Conservation (phyloP, 371 early-diverging fungal species). For the Nosema bombycis region DNA sequence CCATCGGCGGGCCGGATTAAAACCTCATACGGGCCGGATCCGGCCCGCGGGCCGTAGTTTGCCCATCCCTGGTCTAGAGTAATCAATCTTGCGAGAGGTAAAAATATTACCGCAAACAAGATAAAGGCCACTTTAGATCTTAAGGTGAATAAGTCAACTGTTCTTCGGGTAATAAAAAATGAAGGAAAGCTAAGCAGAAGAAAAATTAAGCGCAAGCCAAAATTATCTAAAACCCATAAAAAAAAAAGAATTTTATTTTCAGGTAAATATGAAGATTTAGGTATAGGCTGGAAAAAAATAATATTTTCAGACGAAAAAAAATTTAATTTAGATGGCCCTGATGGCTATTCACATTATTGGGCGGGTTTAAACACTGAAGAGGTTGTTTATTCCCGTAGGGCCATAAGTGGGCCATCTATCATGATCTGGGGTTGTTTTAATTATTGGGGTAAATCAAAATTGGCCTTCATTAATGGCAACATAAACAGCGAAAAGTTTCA, state of each 20-base stretch:
- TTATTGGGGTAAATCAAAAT: not conserved
- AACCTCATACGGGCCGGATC: too few relatives aligned
- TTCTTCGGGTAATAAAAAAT: not conserved
- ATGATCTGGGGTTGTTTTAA: conserved; percentile 15
- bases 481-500: conserved; percentile 9
- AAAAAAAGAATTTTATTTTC: conserved; percentile 11
- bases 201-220: not conserved
- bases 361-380: not conserved
- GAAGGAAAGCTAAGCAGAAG: not conserved
- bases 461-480: not conserved
- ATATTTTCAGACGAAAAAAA: conserved; percentile 3
- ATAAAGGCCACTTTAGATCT: not conserved
- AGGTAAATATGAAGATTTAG: conserved; percentile 15
- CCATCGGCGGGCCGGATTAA: too few relatives aligned
- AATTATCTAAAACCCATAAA: not conserved
- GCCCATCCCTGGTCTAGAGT: too few relatives aligned
- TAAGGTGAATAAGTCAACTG: not conserved
- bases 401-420: not conserved
- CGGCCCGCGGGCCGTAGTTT: too few relatives aligned
- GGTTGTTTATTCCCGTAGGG: conserved; percentile 9
- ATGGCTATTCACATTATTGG: not conserved
- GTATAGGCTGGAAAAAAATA: not conserved
- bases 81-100: not conserved
- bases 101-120: not conserved
- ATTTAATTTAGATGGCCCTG: conserved; percentile 4